Percentiles rank a stretch among this genome's conserved stretches.
These are phyloP conservation scores for Ophiognomonia clavigignenti-juglandacearum DNA, from an alignment of 2,329 filamentous ascomycete species.

Conservation along the genomic window DNA sequence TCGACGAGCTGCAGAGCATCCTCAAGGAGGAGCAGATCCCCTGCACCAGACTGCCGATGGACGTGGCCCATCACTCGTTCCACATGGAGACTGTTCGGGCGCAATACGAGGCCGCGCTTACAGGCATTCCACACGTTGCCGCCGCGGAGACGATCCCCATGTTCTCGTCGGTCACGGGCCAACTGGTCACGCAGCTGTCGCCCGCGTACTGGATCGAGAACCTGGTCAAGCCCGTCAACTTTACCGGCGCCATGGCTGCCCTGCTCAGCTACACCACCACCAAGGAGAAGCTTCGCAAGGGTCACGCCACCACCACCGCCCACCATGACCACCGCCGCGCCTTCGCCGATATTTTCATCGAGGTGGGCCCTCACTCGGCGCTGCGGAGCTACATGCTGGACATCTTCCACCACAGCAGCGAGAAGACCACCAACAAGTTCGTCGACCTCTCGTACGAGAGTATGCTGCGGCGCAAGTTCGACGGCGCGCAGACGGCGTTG, in stretches of 20 bases:
- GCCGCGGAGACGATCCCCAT: neutral
- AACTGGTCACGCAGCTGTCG: neutral
- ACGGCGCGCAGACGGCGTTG: slow-evolving; percentile 39
- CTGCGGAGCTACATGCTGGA: slow-evolving; percentile 1
- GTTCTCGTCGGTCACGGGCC: slow-evolving; percentile 1
- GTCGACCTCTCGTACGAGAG: slow-evolving; percentile 29
- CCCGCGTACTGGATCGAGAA: slow-evolving; percentile 3
- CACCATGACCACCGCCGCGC: neutral
- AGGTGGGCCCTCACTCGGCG: neutral
- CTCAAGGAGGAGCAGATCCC: neutral
- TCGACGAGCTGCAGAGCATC: neutral
- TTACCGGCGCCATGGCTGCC: neutral
- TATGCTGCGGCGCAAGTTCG: slow-evolving; percentile 46
- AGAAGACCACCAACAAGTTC: neutral
- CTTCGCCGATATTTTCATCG: slow-evolving; percentile 5
- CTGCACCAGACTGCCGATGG: neutral
- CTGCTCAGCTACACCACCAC: neutral
- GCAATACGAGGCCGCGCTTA: slow-evolving; percentile 3
- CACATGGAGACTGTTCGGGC: slow-evolving; percentile 2
- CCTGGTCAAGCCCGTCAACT: slow-evolving; percentile 2
- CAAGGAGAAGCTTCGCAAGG: neutral
- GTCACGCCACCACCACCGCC: too few relatives aligned
- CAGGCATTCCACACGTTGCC: slow-evolving; percentile 2
- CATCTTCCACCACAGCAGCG: slow-evolving; percentile 1
- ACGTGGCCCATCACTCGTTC: slow-evolving; percentile 3